A percentile compares a stretch with the other conserved stretches of the same genome.
phyloP scores from a whole-genome alignment of 495 filamentous ascomycete species.

The Podospora pseudoanserina region DNA sequence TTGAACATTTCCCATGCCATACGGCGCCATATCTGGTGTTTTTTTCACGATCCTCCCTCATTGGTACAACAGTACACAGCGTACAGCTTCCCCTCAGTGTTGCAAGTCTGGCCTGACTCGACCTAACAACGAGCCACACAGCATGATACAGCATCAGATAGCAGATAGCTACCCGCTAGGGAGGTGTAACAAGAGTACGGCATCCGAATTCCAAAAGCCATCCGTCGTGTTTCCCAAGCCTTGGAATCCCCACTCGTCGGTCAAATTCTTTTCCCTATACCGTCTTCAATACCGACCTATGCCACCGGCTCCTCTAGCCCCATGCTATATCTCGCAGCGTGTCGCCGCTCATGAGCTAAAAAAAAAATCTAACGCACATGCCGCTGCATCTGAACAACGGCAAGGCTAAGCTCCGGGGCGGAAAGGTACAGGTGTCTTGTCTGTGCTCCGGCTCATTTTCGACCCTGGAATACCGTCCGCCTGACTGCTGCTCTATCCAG shows the following conservation, averaged over 20 bases:
- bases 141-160: not conserved
- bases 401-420: not conserved
- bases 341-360: not conserved
- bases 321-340: not conserved
- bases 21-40: not conserved
- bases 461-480: not conserved
- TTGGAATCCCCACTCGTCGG: not conserved
- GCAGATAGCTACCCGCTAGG: not conserved
- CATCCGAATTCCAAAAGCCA: not conserved
- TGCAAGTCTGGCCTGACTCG: not conserved
- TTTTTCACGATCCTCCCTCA: not conserved
- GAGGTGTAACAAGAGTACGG: not conserved
- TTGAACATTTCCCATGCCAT: not conserved
- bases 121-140: not conserved
- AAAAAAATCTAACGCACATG: not conserved
- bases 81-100: not conserved
- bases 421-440: not conserved
- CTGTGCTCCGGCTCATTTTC: not conserved
- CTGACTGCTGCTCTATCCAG: not conserved
- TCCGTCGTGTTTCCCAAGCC: not conserved
- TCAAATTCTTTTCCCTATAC: not conserved
- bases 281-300: not conserved
- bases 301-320: not conserved
- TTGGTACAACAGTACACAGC: not conserved
- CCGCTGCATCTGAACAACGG: not conserved